Conservation (phyloP, 2,329 filamentous ascomycete species). For the Fusarium xyrophilum region DNA sequence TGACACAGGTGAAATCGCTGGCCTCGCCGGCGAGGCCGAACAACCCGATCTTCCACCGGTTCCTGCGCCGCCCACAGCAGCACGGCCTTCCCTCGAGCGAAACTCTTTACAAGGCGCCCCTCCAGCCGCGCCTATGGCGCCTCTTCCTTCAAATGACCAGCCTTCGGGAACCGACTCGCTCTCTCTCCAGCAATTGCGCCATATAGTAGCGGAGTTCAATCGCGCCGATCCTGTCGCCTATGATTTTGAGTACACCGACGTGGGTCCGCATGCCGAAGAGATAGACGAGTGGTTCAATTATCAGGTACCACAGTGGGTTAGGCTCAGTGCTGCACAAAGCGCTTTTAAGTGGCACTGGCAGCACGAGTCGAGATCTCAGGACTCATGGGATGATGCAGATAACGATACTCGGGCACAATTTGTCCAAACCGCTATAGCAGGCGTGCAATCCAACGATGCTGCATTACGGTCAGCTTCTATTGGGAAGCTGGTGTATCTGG, state of each 20-base stretch:
- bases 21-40: conserved; percentile 46
- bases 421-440: conserved; percentile 59
- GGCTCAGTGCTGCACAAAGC: conserved; percentile 75
- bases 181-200: conserved; percentile 75
- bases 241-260: conserved; percentile 82
- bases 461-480: conserved; percentile 60
- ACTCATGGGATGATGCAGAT: conserved; percentile 71
- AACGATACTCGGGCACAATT: conserved; percentile 64
- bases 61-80: conserved; percentile 37
- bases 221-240: conserved; percentile 75
- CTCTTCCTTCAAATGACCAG: conserved; percentile 40
- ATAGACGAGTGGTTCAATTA: conserved; percentile 98
- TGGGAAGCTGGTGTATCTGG: conserved; percentile 65
- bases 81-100: conserved; percentile 41
- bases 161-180: conserved; percentile 69
- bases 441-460: conserved; percentile 54
- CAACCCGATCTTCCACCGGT: conserved; percentile 48
- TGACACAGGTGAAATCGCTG: conserved; percentile 50
- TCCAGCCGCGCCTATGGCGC: conserved; percentile 42
- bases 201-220: conserved; percentile 76
- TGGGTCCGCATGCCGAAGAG: conserved; percentile 80
- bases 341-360: conserved; percentile 82
- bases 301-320: conserved; percentile 81
- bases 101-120: conserved; percentile 40
- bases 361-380: conserved; percentile 50